These are phyloP conservation scores for Salix koriyanagi DNA, from an alignment of 345 rosid species.

Conservation along the genomic window DNA sequence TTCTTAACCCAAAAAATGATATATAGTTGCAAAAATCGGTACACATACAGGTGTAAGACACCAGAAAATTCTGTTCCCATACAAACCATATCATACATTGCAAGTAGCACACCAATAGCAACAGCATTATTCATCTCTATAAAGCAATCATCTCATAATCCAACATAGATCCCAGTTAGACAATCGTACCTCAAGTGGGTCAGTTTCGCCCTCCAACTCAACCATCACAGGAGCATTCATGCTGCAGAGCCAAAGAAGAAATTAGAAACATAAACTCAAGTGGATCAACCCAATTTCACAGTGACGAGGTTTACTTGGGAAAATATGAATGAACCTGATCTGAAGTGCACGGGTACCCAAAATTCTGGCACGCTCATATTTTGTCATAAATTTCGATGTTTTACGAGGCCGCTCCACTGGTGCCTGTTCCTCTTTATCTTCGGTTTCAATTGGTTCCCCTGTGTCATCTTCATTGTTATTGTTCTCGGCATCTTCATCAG, in stretches of 20 bases:
- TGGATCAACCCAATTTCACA: not conserved
- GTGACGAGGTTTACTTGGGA: not conserved
- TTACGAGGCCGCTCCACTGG: conserved; percentile 44
- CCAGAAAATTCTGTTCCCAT: not conserved
- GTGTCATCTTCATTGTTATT: conserved; percentile 50
- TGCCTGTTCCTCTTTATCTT: conserved; percentile 48
- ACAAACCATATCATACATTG: not conserved
- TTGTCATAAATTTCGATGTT: conserved; percentile 75
- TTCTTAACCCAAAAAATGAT: no score
- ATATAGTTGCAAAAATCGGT: not conserved
- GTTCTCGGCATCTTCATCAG: conserved; percentile 57
- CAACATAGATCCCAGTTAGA: not conserved
- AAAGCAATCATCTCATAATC: not conserved
- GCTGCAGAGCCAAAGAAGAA: conserved; percentile 35
- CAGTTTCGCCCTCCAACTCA: conserved; percentile 84
- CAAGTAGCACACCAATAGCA: no score
- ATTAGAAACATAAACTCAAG: not conserved
- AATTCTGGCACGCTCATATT: conserved; percentile 80
- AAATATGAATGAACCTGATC: conserved; percentile 47
- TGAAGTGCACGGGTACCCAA: conserved; percentile 82
- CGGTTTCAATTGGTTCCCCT: conserved; percentile 63
- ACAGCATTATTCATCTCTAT: not conserved
- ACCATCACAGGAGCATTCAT: conserved; percentile 98
- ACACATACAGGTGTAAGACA: not conserved
- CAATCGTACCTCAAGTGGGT: conserved; percentile 66